phyloP scores from a whole-genome alignment of 768 basidiomycete species.

The Agaricus bisporus region DNA sequence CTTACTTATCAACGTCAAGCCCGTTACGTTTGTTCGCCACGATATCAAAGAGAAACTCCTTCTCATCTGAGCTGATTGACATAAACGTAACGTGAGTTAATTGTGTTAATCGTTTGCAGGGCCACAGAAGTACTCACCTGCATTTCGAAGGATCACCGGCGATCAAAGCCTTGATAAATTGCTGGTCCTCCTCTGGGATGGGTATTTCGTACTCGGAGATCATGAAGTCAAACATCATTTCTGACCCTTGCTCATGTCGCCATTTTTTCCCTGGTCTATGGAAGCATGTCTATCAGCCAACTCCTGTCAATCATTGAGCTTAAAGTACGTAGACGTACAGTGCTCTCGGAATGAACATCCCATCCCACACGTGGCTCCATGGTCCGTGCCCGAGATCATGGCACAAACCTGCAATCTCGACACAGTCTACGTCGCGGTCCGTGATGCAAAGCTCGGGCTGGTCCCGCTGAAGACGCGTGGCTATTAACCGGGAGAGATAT shows the following conservation, averaged over 20 bases:
- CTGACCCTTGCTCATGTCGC: conserved; percentile 76
- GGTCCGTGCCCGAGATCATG: conserved; percentile 87
- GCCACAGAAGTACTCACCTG: conserved; percentile 33
- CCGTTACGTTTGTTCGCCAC: conserved; percentile 80
- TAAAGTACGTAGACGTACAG: conserved; percentile 46
- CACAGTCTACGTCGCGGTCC: conserved; percentile 67
- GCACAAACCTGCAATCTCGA: conserved; percentile 75
- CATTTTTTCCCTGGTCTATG: conserved; percentile 46
- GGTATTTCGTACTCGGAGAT: conserved; percentile 48
- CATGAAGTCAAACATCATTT: conserved; percentile 77
- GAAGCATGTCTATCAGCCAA: not conserved
- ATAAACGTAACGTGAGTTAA: not conserved
- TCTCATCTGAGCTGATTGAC: conserved; percentile 37
- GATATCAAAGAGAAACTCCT: conserved; percentile 76
- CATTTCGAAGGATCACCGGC: conserved; percentile 50
- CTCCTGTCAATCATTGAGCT: not conserved
- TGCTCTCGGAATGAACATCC: conserved; percentile 59
- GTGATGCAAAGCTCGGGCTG: conserved; percentile 65
- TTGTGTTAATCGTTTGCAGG: too few relatives aligned
- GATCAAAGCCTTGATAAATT: conserved; percentile 75
- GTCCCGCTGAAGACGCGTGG: conserved; percentile 42
- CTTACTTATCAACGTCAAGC: conserved; percentile 81
- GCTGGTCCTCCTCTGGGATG: conserved; percentile 41
- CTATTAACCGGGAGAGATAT: conserved; percentile 63
- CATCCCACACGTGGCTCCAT: conserved; percentile 84